Evolutionary conservation across 768 basidiomycete genomes (phyloP), one percentile per base, ranked within the genome.

Genomic region (Boletus sensibilis): DNA sequence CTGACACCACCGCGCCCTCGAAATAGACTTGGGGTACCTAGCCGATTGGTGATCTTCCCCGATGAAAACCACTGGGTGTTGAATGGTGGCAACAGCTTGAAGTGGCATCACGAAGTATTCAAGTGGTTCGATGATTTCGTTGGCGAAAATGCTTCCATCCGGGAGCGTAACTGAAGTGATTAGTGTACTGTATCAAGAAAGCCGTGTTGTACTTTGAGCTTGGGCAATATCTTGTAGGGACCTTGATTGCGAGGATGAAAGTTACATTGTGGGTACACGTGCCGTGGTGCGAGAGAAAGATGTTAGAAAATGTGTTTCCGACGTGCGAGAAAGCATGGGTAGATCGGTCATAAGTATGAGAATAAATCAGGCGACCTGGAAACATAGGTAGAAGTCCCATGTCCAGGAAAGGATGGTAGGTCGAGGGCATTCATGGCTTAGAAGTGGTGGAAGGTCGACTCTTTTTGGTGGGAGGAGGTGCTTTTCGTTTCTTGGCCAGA

Each of bases 71-170:
- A 96, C 68, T 94, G 94, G 94, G 92, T 92, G 25, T 63, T 91
- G 58, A 81, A 90, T 52, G 88, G 87, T 56, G 86, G 85, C 51
- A 92, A 92, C 63, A 89, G 91, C 67, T 74, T 96, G 69, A 93
- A 94, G 70, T 98, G 96, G 96, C 92, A 98, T 73, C 78, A 89
- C 61, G 96, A 99, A 70, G 88, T 98, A 13, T 88, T 99, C 75
- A 79, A 83, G 57, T 98, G 93, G 93, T 87, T 97, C 58, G 83
- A 88, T 54, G 72, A 83, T 65, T 90, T 80, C 63, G 77, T 87
- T 13, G 85, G 82, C 40, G 49, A 68, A 29, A 60, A 53, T 6
- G 53, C 52, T 13, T n/a, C 47, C 20, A 7, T 20, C 40, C 48
- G 18, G 31, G 37, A 52, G 14, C 63, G 48, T 34, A 62, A 67